A percentile compares a stretch with the other conserved stretches of the same genome.
Conservation (phyloP, 176 grass and related monocot species). For the Hordeum marinum region DNA sequence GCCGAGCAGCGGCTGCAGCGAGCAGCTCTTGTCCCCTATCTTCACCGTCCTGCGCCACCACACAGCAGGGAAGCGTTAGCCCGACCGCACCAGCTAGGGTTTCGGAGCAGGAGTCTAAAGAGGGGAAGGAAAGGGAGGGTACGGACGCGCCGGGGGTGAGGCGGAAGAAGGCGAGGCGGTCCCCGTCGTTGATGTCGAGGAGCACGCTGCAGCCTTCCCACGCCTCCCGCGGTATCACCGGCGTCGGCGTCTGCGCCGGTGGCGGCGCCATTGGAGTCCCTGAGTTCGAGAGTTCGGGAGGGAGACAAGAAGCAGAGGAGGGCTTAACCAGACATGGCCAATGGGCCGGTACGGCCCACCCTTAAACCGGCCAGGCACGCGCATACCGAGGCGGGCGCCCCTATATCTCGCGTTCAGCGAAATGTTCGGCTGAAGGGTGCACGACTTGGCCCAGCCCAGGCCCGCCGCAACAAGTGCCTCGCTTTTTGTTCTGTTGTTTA, state of each 20-base stretch:
- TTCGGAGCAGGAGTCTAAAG: background rate
- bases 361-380: no score
- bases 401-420: no score
- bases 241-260: background rate
- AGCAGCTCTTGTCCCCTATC: conserved; percentile 71
- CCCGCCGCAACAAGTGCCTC: no score
- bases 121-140: background rate
- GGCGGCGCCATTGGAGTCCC: no score
- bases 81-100: background rate
- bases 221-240: conserved; percentile 23
- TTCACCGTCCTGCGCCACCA: conserved; percentile 57
- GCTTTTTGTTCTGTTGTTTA: no score
- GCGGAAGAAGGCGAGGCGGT: conserved; percentile 77
- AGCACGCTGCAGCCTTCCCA: conserved; percentile 92
- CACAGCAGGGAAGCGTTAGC: background rate
- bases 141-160: conserved; percentile 59
- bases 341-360: no score
- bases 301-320: no score
- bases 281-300: no score
- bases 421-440: no score
- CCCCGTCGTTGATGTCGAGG: conserved; percentile 95
- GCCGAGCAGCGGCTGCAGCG: conserved; percentile 62
- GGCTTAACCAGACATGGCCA: no score
- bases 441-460: no score
- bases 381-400: no score